Conservation (phyloP, 2,329 filamentous ascomycete genomes). For the Fusarium armeniacum region DNA sequence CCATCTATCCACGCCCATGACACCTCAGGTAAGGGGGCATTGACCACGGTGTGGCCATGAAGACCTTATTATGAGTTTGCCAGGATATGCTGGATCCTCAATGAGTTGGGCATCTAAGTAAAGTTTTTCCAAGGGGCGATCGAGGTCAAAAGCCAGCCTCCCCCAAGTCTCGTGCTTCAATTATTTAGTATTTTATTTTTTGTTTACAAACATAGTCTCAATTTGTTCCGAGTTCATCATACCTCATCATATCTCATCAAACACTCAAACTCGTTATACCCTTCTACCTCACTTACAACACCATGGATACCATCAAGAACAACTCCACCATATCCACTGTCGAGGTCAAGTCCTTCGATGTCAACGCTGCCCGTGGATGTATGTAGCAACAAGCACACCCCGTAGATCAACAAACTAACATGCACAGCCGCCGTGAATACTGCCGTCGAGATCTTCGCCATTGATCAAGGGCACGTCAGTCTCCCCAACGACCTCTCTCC, state of each 20-base stretch:
- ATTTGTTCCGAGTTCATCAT: not conserved
- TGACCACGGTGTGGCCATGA: slow-evolving; percentile 50
- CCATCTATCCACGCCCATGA: slow-evolving; percentile 50
- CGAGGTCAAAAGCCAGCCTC: slow-evolving; percentile 32
- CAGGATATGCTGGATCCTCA: slow-evolving; percentile 34
- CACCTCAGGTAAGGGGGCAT: slow-evolving; percentile 41
- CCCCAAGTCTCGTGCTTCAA: slow-evolving; percentile 7
- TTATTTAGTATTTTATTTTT: slow-evolving; percentile 6
- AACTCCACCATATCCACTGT: slow-evolving; percentile 37
- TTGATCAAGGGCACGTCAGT: slow-evolving; percentile 44
- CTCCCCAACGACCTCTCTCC: slow-evolving; percentile 47
- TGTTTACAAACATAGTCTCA: slow-evolving; percentile 17
- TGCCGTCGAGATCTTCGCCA: slow-evolving; percentile 44
- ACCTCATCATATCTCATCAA: slow-evolving; percentile 6
- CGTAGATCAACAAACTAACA: slow-evolving; percentile 28
- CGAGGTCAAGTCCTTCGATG: slow-evolving; percentile 35
- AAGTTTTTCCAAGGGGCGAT: slow-evolving; percentile 15
- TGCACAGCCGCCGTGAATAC: slow-evolving; percentile 43
- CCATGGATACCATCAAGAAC: slow-evolving; percentile 46
- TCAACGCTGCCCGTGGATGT: slow-evolving; percentile 33
- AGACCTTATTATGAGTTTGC: slow-evolving; percentile 45
- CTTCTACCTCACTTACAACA: slow-evolving; percentile 16
- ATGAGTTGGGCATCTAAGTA: slow-evolving; percentile 35
- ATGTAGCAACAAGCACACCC: slow-evolving; percentile 2
- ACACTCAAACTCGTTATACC: not conserved